Conservation (phyloP, 2,329 filamentous ascomycete genomes). For the Trichoderma koningii region DNA sequence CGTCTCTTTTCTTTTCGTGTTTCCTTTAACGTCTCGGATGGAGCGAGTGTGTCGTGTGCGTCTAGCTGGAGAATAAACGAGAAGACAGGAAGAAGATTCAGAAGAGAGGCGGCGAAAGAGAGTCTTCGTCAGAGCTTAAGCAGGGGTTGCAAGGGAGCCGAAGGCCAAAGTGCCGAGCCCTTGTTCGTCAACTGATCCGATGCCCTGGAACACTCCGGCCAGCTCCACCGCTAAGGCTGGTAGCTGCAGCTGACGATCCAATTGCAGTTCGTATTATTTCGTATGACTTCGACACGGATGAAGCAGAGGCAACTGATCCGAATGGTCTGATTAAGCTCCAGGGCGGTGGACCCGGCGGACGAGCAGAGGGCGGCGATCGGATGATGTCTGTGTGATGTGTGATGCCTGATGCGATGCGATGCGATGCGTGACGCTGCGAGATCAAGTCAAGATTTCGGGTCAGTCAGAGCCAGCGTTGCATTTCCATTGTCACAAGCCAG, state of each 20-base stretch:
- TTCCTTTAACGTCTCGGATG: background rate
- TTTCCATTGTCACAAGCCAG: background rate
- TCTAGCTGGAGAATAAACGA: too few relatives aligned
- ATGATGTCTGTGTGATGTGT: background rate
- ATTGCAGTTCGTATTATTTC: background rate
- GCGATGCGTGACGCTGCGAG: background rate
- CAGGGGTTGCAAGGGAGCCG: too few relatives aligned
- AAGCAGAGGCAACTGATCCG: background rate
- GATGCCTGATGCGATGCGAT: background rate
- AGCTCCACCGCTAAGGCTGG: slow-evolving; percentile 22
- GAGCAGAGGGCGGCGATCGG: slow-evolving; percentile 2
- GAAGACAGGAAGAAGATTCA: too few relatives aligned
- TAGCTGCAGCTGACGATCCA: background rate
- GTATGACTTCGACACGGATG: too few relatives aligned
- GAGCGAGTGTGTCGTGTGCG: background rate
- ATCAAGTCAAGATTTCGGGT: too few relatives aligned
- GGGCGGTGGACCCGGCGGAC: slow-evolving; percentile 15
- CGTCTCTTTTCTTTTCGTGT: too few relatives aligned
- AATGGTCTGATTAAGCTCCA: slow-evolving; percentile 20
- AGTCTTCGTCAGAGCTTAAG: too few relatives aligned
- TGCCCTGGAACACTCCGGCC: background rate
- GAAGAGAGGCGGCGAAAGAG: too few relatives aligned
- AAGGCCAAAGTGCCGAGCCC: background rate
- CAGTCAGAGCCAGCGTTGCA: background rate
- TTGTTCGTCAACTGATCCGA: background rate